A percentile compares a stretch with the other conserved stretches of the same genome.
Evolutionary conservation across 2,329 filamentous ascomycete species (phyloP).

Genomic region (Aureobasidium subglaciale): DNA sequence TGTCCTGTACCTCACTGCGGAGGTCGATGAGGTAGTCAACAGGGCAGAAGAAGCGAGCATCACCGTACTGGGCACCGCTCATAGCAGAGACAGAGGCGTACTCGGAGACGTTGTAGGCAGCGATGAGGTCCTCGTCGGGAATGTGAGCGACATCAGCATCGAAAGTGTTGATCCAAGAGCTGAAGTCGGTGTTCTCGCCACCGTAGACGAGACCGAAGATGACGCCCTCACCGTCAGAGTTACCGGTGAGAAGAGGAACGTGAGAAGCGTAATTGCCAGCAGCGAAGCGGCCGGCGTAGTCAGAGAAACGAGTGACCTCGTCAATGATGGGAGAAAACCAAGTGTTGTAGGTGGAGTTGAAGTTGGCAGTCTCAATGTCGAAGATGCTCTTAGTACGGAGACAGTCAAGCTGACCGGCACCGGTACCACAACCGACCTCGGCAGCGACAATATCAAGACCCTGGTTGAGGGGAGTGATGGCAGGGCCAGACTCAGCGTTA

Average conservation of each 20-base stretch:
- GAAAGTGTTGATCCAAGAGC: constrained; percentile 40
- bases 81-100: constrained; percentile 33
- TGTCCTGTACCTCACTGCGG: constrained; percentile 2
- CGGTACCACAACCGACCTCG: constrained; percentile 32
- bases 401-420: constrained; percentile 32
- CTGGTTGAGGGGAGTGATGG: constrained; percentile 32
- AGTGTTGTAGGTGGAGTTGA: constrained; percentile 24
- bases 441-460: constrained; percentile 33
- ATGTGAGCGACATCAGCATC: constrained; percentile 36
- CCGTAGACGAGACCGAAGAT: constrained; percentile 11
- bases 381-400: constrained; percentile 29
- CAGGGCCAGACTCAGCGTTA: constrained; percentile 36
- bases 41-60: constrained; percentile 25
- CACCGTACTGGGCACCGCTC: constrained; percentile 37
- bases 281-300: constrained; percentile 12
- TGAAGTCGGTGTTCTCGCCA: constrained; percentile 27
- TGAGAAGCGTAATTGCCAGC: constrained; percentile 11
- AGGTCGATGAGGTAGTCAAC: constrained; percentile 10
- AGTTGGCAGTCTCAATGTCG: constrained; percentile 27
- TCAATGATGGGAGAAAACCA: constrained; percentile 14
- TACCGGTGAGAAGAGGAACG: constrained; percentile 8
- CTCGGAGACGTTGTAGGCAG: constrained; percentile 31
- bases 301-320: constrained; percentile 12
- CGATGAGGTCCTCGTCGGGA: constrained; percentile 28
- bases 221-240: constrained; percentile 10